Evolutionary conservation across 2,329 filamentous ascomycete species (phyloP), one percentile per base, ranked within the genome.

Genomic region (Venturiaceae sp.): DNA sequence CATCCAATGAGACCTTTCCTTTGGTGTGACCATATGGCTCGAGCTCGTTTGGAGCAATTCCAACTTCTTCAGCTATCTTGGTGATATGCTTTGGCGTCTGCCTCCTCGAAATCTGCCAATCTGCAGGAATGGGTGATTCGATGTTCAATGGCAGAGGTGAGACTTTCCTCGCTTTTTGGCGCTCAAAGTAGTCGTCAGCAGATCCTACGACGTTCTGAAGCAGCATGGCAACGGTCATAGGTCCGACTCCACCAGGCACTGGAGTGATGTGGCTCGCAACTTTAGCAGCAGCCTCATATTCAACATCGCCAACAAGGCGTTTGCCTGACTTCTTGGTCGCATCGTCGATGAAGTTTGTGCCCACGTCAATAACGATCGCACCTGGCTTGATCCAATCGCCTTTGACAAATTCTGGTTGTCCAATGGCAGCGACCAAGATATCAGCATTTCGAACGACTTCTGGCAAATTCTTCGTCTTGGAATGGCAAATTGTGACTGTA

Each of bases 161-260:
- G 62, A 95, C 88, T 64, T 83, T 85, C 60, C 94, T 83, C 62
- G 86, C 79, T 75, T 90, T 95, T 71, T 95, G 87, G 61, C 83
- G 83, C 63, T 94, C 89, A 63, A 94, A 94, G 68, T 90, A 92
- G 59, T 82, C 77, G 53, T 85, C 87, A 36, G 94, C 87, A 34
- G 92, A 86, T 65, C 92, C 87, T 58, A 97, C 87, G 8, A 97
- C 92, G 69, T 99, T 99, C 73, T 95, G 89, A 66, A 99, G 78
- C 53, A 99, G 80, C 94, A 99, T 99, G 61, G 94, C 94, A 63
- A 99, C 92, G 3, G 94, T 99, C 94, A 99, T 99, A 55, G 94
- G 94, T 0, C 94, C 94, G 60, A 99, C 94, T 72, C 94, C 94
- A 59, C 94, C 94, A 1, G 94, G 94, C 2, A 99, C 94, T 1